Base-by-base conservation (phyloP, 371 early-diverging fungal species). In the Rhizopus arrhizus region DNA sequence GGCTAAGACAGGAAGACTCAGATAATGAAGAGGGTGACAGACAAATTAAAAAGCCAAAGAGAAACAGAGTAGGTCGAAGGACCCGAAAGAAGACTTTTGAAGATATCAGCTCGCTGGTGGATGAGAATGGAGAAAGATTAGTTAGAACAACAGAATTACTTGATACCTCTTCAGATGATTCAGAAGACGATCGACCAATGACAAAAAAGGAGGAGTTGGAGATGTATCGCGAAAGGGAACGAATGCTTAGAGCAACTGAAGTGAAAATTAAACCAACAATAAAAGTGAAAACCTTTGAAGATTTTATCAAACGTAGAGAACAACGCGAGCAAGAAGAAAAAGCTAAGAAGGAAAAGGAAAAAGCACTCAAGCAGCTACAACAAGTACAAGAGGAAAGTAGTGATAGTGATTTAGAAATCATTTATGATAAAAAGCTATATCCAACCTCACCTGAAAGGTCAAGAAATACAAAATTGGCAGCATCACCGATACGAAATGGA, bases 111-210 rank as follows among this genome's bases (percentile, higher is more conserved):
- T 31, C 15, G 1, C 28, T 10, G 32, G 34, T 67, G 2, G 68
- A 67, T 47, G 68, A 67, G 43, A 67, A 67, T 36, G 68, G 68
- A 15, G 68, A 67, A 31, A 42, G 42, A 33, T 1, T 67, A 12
- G 31, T 56, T 4, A 50, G 63, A 13, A 59, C 59, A 8, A 56
- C 68, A 5, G 57, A 59, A 0, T 32, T 67, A 10, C 46, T 67
- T n/a, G 53, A 67, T 35, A 42, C 36, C 1, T 36, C 48, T 7
- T 34, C 55, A 16, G 45, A 41, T n/a, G 40, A 38, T 11, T 36
- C 36, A 3, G 62, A 58, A 10, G 53, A 58, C 9, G 48, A 61
- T 13, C 11, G 38, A 11, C 32, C 15, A 5, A 35, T 62, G 5
- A 55, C 62, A 1, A 65, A 69, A 13, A 61, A 49, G 15, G 48